Base-by-base conservation (phyloP, 164 flowering plant genomes). In the Litsea cubeba region DNA sequence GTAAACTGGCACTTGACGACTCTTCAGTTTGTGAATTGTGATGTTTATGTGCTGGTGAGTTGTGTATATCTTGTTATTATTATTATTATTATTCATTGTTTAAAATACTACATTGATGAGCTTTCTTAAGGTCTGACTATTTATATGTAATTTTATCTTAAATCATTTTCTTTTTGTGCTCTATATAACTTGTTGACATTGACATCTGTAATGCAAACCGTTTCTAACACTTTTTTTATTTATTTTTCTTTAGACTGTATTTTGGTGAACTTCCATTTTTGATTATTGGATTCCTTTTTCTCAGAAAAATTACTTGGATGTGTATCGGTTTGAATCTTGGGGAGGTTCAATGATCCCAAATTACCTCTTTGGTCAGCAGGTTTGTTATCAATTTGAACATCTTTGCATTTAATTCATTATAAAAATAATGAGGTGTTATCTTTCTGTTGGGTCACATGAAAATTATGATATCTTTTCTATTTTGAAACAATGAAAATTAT, bases 241-340 rank as follows among this genome's bases (percentile, higher is more conserved):
- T 15, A 3, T 25, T 25, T 10, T 25, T 15, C 10, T 66, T 66
- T 6, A 28, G 49, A 18, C 23, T 66, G 28, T 66, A 54, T 32
- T 35, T 66, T 2, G 17, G 69, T 66, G 11, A 7, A 40, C 46
- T 40, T 40, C 46, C 46, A 40, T 40, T 22, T 63, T 24, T 28
- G 69, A 17, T 66, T 15, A 66, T 58, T 71, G 24, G 12, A 35
- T 65, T 75, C 50, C 57, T 35, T 46, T 54, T 74, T 82, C 26
- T 50, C 88, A 95, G 98, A 95, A 84, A 91, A 95, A 95, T 82
- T 95, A 95, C 78, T 83, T 95, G 73, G 99, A 95, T 71, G 91
- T 95, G 46, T 95, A 95, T 71, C 87, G 91, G 28, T 95, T 80
- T 80, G 99, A 95, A 82, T 85, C 93, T 72, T 95, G 99, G 99